Conservation (phyloP, 305 asterid genomes). For the Andrographis paniculata region DNA sequence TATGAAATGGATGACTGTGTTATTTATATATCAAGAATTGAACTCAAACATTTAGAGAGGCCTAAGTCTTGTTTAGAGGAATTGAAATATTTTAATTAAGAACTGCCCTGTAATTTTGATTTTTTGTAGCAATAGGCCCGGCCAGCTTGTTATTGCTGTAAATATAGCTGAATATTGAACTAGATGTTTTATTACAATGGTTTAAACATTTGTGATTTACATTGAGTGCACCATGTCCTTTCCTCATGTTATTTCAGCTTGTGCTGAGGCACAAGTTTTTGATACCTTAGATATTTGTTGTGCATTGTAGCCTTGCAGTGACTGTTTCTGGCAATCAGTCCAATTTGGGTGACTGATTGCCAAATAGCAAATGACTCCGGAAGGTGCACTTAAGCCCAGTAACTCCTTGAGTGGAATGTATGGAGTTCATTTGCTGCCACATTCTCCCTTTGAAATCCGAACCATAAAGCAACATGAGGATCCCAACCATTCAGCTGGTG, state of each 20-base stretch:
- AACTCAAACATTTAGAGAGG: no score
- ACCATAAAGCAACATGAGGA: conserved; percentile 58
- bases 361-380: conserved; percentile 55
- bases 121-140: no score
- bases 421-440: conserved; percentile 67
- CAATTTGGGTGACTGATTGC: conserved; percentile 67
- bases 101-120: no score
- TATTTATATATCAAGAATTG: no score
- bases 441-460: conserved; percentile 60
- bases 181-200: background rate
- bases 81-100: no score
- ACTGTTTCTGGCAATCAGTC: conserved; percentile 65
- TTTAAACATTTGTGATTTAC: background rate
- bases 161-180: no score
- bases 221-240: no score
- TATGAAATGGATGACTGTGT: no score
- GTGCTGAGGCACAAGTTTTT: background rate
- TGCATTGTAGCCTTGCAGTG: conserved; percentile 21
- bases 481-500: conserved; percentile 28
- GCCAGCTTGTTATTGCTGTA: no score
- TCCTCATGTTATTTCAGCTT: no score
- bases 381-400: conserved; percentile 40
- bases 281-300: background rate
- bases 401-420: conserved; percentile 58
- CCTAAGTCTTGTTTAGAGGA: no score